A percentile compares a stretch with the other conserved stretches of the same genome.
Conservation (phyloP, 495 filamentous ascomycete genomes). For the Aspergillus biplanus region DNA sequence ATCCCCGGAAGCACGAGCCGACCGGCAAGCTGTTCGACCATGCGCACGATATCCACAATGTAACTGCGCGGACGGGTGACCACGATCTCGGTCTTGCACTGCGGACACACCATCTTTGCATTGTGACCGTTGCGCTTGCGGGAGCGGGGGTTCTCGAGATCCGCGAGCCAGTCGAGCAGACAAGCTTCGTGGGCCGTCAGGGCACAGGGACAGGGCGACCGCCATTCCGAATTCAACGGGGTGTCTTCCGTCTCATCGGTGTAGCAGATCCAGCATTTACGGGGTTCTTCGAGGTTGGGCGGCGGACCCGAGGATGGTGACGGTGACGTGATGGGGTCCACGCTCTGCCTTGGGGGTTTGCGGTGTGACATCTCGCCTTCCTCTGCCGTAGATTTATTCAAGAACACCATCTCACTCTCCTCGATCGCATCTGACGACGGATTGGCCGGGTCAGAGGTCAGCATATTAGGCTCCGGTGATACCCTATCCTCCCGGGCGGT, state of each 20-base stretch:
- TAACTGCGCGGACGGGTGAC: conserved; percentile 72
- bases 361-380: conserved; percentile 16
- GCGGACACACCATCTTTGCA: conserved; percentile 75
- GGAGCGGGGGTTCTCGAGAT: conserved; percentile 67
- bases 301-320: background rate
- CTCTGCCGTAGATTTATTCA: conserved; percentile 40
- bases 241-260: conserved; percentile 78
- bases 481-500: conserved; percentile 25
- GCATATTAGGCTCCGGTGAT: conserved; percentile 16
- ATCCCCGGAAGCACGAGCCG: conserved; percentile 62
- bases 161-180: conserved; percentile 86
- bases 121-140: conserved; percentile 50
- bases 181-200: conserved; percentile 90
- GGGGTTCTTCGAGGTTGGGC: conserved; percentile 48
- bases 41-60: conserved; percentile 61
- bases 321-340: conserved; percentile 20
- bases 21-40: conserved; percentile 57
- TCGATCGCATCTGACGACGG: conserved; percentile 31
- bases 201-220: conserved; percentile 84
- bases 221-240: conserved; percentile 71
- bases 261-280: conserved; percentile 94
- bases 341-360: conserved; percentile 24
- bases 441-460: background rate
- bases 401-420: conserved; percentile 46
- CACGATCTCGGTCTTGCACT: conserved; percentile 81